Conservation (phyloP, 257 asterid genomes). For the Salvia hispanica region DNA sequence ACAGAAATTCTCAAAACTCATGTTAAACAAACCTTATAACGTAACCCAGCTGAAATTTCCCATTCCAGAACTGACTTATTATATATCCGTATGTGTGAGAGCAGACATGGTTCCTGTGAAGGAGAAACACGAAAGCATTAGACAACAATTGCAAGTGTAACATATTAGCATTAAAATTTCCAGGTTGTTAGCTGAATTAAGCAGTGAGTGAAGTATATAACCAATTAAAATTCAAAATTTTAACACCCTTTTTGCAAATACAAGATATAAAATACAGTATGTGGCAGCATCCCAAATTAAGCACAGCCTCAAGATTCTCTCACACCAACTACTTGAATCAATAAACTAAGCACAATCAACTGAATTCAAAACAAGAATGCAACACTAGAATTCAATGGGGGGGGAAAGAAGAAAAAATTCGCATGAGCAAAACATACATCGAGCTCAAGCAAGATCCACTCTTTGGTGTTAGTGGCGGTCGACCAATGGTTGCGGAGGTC, state of each 20-base stretch:
- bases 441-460: constrained; percentile 95
- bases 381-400: neutral
- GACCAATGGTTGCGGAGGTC: constrained; percentile 99
- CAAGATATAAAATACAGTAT: neutral
- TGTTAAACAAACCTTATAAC: constrained; percentile 73
- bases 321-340: constrained; percentile 18
- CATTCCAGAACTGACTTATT: constrained; percentile 97
- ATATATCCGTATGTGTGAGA: constrained; percentile 83
- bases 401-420: constrained; percentile 7
- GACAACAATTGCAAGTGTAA: constrained; percentile 28
- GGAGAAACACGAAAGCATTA: constrained; percentile 24
- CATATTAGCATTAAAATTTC: neutral
- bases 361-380: constrained; percentile 6
- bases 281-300: constrained; percentile 14
- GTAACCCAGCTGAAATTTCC: constrained; percentile 96
- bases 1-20: constrained; percentile 25
- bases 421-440: constrained; percentile 56
- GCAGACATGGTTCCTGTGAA: constrained; percentile 85
- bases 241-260: neutral
- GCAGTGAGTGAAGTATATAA: constrained; percentile 21
- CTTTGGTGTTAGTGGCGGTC: constrained; percentile 91
- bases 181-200: constrained; percentile 16
- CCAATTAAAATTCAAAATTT: constrained; percentile 9
- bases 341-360: constrained; percentile 22
- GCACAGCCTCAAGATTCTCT: constrained; percentile 21